A percentile compares a stretch with the other conserved stretches of the same genome.
These are phyloP conservation scores for Alnus rubra DNA, from an alignment of 306 rosid species.

Conservation along the genomic window DNA sequence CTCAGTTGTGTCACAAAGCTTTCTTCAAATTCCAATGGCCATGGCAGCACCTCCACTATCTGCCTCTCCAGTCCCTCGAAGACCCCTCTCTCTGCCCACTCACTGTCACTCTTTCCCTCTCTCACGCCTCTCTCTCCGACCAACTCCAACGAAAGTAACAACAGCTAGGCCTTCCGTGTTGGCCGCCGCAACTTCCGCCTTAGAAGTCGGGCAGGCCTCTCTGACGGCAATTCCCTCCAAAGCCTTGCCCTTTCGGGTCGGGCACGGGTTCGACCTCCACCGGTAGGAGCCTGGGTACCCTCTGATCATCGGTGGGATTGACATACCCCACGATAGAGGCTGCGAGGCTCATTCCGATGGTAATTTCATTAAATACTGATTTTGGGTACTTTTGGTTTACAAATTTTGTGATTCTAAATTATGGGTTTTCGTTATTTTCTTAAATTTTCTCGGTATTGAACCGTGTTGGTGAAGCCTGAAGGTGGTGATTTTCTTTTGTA, in stretches of 20 bases:
- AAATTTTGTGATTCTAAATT: neutral
- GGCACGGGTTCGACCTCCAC: conserved; percentile 96
- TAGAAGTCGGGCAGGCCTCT: conserved; percentile 32
- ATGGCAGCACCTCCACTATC: conserved; percentile 46
- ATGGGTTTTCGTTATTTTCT: neutral
- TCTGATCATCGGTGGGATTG: conserved; percentile 87
- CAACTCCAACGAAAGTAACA: neutral
- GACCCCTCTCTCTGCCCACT: conserved; percentile 10
- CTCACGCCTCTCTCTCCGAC: conserved; percentile 32
- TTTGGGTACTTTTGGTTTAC: neutral
- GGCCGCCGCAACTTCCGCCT: conserved; percentile 44
- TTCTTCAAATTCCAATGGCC: conserved; percentile 16
- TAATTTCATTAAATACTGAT: conserved; percentile 14
- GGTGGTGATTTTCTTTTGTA: neutral
- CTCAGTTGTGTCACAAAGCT: neutral
- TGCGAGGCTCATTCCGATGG: conserved; percentile 99
- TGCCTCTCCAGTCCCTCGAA: conserved; percentile 35
- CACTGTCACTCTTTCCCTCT: conserved; percentile 35
- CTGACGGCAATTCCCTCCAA: conserved; percentile 51
- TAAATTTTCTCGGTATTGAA: neutral
- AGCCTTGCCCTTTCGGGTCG: conserved; percentile 78
- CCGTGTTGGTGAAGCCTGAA: neutral
- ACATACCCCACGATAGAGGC: conserved; percentile 87
- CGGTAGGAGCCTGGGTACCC: conserved; percentile 92
- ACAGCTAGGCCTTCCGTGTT: conserved; percentile 23